Base-by-base conservation (phyloP, 2,329 filamentous ascomycete species). In the Nemania diffusa region DNA sequence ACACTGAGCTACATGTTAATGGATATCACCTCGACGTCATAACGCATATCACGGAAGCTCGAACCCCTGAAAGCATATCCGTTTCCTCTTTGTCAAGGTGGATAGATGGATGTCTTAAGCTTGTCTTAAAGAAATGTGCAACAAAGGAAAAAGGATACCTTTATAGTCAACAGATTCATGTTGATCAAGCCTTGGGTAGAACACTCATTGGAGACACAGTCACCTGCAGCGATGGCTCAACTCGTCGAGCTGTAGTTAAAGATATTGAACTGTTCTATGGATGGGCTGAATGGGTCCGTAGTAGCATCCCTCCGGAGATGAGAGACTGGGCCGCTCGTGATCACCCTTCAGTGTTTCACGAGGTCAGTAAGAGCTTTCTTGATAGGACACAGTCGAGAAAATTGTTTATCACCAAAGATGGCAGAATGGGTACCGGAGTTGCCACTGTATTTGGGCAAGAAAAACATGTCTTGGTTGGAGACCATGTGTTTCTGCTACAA, bases 171-270 rank as follows among this genome's bases (percentile, higher is more conserved):
- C 15, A 51, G 15, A 51, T 27, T n/a, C 48, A 51, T 29, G 24
- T 51, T 51, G 26, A 51, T 3, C 24, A 51, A 29, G 48, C 48
- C 5, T 51, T 51, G 17, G 48, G 24, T 29, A 51, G 48, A 51
- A 51, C 48, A 15, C 20, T 51, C 20, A 51, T 51, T 51, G 48
- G 48, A 51, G 48, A 51, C 48, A 51, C 48, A 29, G 15, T 51
- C 15, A 51, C 48, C 17, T 51, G 48, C 26, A 51, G 48, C 26
- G 48, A 51, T 29, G 48, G 48, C 48, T 51, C 48, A 17, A 51
- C 24, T 24, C 48, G 48, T 8, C 48, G 48, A 13, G 48, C 48
- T 29, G 48, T 13, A 27, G 11, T 51, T 17, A 24, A 51, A 17
- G 48, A 51, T 51, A 51, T 51, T 27, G 26, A 51, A 51, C 48